Evolutionary conservation across 441 rosid genomes (phyloP), one percentile per base, ranked within the genome.

Genomic region (Kokia cookei): DNA sequence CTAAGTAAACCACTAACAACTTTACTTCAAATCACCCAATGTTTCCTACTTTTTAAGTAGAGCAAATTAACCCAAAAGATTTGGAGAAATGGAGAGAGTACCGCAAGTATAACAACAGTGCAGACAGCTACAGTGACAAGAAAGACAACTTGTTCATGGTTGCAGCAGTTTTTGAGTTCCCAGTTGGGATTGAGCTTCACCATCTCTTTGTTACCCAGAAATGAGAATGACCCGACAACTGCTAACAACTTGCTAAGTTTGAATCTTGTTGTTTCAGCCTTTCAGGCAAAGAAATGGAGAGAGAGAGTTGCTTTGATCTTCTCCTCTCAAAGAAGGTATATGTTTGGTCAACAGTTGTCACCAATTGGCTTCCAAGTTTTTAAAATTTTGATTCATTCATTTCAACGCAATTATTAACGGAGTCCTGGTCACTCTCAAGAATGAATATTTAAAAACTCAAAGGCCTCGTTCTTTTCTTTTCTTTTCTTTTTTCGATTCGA

Each of bases 91-190:
- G 27, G 12, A 12, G 70, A 58, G 7, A 57, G 13, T 80, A 82
- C 85, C 76, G 80, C 85, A 26, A 84, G 87, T 51, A 84, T 82
- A 50, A 84, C 83, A 50, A 84, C 87, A 13, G 85, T 73, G 81
- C 82, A 82, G 73, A 84, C 80, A 11, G 69, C 62, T 74, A 84
- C 76, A 37, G 85, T 74, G 50, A 78, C 73, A 53, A 82, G 72
- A 78, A 84, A 80, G 61, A 80, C 81, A 37, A 72, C 81, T 80
- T 84, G 87, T 7, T 84, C 85, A 40, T 84, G 82, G 69, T 84
- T 70, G 73, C 82, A 82, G 81, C 87, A 82, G 51, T 71, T 63
- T 74, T 73, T 74, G 29, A 84, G 84, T 76, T 80, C 87, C 85
- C 85, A 82, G 45, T 72, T 72, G 15, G 75, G 67, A 4, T 32